phyloP scores from a whole-genome alignment of 2,329 filamentous ascomycete genomes.

The Neonectria faginata region DNA sequence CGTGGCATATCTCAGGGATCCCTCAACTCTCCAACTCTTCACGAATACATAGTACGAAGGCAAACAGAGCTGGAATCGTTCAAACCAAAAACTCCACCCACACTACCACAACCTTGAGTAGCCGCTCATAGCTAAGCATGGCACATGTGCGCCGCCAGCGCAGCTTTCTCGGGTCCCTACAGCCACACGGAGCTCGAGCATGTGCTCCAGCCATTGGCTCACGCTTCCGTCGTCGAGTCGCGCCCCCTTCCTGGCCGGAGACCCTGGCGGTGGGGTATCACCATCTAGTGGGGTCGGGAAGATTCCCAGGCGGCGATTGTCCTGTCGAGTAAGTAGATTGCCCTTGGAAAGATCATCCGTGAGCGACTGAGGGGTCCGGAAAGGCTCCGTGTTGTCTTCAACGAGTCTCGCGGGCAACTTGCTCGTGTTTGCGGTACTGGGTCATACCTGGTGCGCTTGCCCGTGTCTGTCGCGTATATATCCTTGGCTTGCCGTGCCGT shows the following conservation, averaged over 20 bases:
- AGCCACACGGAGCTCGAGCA: constrained; percentile 46
- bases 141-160: constrained; percentile 42
- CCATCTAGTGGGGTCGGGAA: constrained; percentile 39
- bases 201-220: constrained; percentile 59
- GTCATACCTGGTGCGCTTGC: constrained; percentile 4
- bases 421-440: constrained; percentile 7
- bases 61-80: constrained; percentile 26
- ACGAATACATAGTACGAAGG: background rate
- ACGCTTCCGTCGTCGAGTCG: constrained; percentile 37
- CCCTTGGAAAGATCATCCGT: constrained; percentile 32
- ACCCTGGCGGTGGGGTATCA: constrained; percentile 43
- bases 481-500: constrained; percentile 35
- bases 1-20: background rate
- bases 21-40: constrained; percentile 6
- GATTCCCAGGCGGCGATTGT: constrained; percentile 37
- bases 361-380: constrained; percentile 32
- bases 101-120: constrained; percentile 29
- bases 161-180: constrained; percentile 43
- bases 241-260: constrained; percentile 9
- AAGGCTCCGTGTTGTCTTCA: constrained; percentile 22
- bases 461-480: constrained; percentile 37
- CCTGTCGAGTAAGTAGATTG: constrained; percentile 33
- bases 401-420: constrained; percentile 27
- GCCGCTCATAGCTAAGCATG: constrained; percentile 41
- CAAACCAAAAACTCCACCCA: constrained; percentile 37